phyloP scores from a whole-genome alignment of 345 rosid species.

The Nephelium lappaceum region DNA sequence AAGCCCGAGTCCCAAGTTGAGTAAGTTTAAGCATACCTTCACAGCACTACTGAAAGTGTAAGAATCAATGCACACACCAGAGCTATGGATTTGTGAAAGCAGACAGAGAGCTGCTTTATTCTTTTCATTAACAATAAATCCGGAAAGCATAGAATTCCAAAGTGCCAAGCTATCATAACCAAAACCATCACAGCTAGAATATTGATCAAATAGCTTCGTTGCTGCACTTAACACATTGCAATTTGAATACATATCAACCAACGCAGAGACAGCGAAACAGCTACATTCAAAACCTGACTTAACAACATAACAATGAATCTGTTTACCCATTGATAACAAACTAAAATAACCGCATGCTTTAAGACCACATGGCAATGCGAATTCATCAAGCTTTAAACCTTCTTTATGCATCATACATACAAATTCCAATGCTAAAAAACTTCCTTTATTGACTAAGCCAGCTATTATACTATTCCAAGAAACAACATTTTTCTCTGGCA shows the following conservation, averaged over 20 bases:
- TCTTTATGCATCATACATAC: slow-evolving; percentile 57
- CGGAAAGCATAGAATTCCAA: slow-evolving; percentile 72
- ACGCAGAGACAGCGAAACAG: slow-evolving; percentile 54
- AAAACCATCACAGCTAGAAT: slow-evolving; percentile 2
- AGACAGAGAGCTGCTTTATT: slow-evolving; percentile 46
- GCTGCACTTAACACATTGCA: slow-evolving; percentile 50
- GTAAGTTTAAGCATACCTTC: slow-evolving; percentile 61
- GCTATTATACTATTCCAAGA: slow-evolving; percentile 77
- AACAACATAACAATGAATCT: slow-evolving; percentile 55
- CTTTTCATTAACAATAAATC: slow-evolving; percentile 47
- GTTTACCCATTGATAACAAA: slow-evolving; percentile 48
- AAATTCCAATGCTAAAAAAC: slow-evolving; percentile 50
- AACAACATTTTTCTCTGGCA: slow-evolving; percentile 50
- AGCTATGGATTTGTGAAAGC: slow-evolving; percentile 43
- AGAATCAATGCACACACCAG: slow-evolving; percentile 50
- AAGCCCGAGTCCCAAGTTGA: slow-evolving; percentile 48
- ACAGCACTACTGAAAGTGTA: slow-evolving; percentile 64
- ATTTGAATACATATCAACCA: slow-evolving; percentile 75
- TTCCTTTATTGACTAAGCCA: slow-evolving; percentile 62
- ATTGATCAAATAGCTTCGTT: slow-evolving; percentile 35
- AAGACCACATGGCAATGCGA: slow-evolving; percentile 68
- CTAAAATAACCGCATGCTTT: slow-evolving; percentile 53
- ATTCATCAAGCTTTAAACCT: slow-evolving; percentile 60
- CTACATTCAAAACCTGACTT: slow-evolving; percentile 61
- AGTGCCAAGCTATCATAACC: slow-evolving; percentile 39